These are phyloP conservation scores for Knufia petricola DNA, from an alignment of 2,329 filamentous ascomycete species.

Conservation along the genomic window DNA sequence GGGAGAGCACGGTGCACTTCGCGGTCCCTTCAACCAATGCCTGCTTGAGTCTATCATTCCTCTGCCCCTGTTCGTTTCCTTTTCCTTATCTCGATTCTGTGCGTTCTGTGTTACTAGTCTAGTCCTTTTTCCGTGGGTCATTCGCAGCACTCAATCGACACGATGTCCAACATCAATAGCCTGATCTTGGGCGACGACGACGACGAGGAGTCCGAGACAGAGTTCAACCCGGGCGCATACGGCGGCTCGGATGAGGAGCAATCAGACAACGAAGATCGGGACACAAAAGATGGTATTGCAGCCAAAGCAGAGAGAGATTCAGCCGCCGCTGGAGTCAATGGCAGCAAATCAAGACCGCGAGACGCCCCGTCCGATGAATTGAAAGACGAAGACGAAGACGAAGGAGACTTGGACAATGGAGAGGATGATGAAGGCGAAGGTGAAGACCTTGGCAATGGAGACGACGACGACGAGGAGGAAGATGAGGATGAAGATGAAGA, in stretches of 20 bases:
- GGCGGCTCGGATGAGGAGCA: constrained; percentile 56
- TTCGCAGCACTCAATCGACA: neutral
- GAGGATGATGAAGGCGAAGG: constrained; percentile 30
- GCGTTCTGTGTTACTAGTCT: neutral
- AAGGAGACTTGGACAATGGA: constrained; percentile 25
- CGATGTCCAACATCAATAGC: constrained; percentile 24
- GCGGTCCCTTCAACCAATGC: neutral
- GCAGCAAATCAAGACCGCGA: constrained; percentile 12
- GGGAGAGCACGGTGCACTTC: too few relatives aligned
- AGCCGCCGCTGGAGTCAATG: constrained; percentile 9
- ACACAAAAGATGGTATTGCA: constrained; percentile 17
- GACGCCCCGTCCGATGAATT: constrained; percentile 33
- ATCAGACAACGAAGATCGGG: constrained; percentile 22
- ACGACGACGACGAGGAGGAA: constrained; percentile 41
- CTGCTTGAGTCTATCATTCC: neutral
- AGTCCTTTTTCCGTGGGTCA: neutral
- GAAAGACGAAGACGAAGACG: constrained; percentile 40
- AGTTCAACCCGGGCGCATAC: constrained; percentile 76
- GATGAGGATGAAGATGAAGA: constrained; percentile 49
- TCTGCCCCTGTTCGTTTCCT: neutral
- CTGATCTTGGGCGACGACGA: constrained; percentile 43
- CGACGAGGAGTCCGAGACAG: constrained; percentile 61
- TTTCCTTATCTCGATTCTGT: constrained; percentile 32
- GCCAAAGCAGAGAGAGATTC: constrained; percentile 12
- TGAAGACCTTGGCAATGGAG: constrained; percentile 38